Conservation (phyloP, 1,284 basidiomycete genomes). For the Lentinula novae-zelandiae region DNA sequence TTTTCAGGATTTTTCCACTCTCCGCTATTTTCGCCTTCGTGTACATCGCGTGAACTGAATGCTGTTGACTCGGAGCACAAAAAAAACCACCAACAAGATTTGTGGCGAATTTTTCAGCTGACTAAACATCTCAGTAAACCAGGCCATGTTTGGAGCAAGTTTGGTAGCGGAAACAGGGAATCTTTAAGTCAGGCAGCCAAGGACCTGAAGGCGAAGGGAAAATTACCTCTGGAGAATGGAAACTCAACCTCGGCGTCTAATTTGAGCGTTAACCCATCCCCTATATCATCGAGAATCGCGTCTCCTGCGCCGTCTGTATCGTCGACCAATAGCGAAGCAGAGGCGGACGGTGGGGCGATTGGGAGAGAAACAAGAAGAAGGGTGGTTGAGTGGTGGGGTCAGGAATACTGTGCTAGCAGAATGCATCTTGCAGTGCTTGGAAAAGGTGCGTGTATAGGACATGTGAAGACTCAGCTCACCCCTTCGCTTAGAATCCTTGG, state of each 20-base stretch:
- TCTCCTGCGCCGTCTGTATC: constrained; percentile 61
- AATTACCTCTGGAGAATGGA: constrained; percentile 24
- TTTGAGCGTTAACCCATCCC: constrained; percentile 34
- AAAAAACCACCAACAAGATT: constrained; percentile 95
- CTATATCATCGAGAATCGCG: constrained; percentile 49
- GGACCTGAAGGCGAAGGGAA: constrained; percentile 46
- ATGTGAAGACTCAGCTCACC: background rate
- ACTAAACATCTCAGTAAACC: constrained; percentile 85
- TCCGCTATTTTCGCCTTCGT: constrained; percentile 88
- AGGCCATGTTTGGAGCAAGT: constrained; percentile 90
- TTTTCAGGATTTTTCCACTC: constrained; percentile 95
- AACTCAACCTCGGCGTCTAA: constrained; percentile 13
- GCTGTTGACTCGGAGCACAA: constrained; percentile 99
- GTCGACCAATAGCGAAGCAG: constrained; percentile 52
- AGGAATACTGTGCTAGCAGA: constrained; percentile 90
- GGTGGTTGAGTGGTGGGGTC: constrained; percentile 93
- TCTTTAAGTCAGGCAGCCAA: constrained; percentile 75
- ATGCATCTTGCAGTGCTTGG: constrained; percentile 93
- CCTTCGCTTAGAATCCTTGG: constrained; percentile 63
- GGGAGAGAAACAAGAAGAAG: constrained; percentile 89
- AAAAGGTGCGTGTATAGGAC: constrained; percentile 53
- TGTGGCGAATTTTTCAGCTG: constrained; percentile 96
- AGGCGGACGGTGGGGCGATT: constrained; percentile 69
- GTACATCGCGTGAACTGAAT: constrained; percentile 92
- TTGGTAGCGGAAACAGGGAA: constrained; percentile 88